phyloP scores from a whole-genome alignment of 2,329 filamentous ascomycete species.

The Pestalotiopsis sp. region DNA sequence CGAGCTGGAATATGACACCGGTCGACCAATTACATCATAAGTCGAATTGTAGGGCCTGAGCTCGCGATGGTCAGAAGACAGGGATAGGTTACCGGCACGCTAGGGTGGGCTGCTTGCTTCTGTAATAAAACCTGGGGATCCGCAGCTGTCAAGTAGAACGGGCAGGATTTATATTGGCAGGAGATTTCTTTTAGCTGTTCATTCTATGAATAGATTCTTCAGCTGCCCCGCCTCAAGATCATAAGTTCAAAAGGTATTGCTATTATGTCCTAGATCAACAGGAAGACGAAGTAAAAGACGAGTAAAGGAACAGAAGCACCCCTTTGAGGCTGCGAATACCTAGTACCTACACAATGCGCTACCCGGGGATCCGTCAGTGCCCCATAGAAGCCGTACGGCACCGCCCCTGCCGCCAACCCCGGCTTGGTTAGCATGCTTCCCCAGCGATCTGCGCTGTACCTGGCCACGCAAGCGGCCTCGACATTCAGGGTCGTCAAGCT shows the following conservation, averaged over 20 bases:
- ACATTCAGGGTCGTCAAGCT: constrained; percentile 8
- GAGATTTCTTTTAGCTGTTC: not conserved
- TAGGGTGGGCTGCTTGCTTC: not conserved
- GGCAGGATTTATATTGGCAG: not conserved
- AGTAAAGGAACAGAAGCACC: too few relatives aligned
- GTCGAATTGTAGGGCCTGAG: not conserved
- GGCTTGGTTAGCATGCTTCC: not conserved
- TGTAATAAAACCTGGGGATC: not conserved
- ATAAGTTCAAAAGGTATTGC: too few relatives aligned
- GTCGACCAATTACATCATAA: constrained; percentile 8
- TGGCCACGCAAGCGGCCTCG: not conserved
- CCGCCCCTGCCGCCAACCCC: not conserved
- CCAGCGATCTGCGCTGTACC: constrained; percentile 1
- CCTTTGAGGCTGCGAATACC: too few relatives aligned
- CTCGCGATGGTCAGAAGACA: not conserved
- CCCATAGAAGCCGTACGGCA: not conserved
- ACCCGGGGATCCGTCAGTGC: not conserved
- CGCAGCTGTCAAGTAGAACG: not conserved
- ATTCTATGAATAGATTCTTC: not conserved
- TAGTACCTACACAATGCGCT: not conserved
- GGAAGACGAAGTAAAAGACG: too few relatives aligned
- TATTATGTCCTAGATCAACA: too few relatives aligned
- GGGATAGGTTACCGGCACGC: not conserved
- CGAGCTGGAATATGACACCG: not conserved
- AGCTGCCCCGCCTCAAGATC: too few relatives aligned